phyloP scores from a whole-genome alignment of 2,329 filamentous ascomycete species.

The Calonectria montana region DNA sequence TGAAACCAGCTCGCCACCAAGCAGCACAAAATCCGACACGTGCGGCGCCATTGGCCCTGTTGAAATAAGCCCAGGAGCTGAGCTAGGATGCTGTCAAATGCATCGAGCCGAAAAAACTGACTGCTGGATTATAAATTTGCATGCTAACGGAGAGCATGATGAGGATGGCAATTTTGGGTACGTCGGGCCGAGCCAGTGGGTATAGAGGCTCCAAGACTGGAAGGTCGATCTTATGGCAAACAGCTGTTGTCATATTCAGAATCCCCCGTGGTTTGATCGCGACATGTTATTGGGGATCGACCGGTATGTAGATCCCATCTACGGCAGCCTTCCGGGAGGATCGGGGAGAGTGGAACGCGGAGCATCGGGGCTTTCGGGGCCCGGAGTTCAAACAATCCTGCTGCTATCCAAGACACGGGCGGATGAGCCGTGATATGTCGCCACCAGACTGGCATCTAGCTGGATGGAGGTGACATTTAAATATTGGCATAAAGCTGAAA shows the following conservation, averaged over 20 bases:
- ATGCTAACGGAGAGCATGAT: background rate
- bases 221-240: background rate
- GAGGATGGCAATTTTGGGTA: conserved; percentile 4
- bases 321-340: background rate
- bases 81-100: background rate
- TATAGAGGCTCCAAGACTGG: background rate
- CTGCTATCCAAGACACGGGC: background rate
- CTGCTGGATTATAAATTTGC: background rate
- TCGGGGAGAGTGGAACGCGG: background rate
- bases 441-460: background rate
- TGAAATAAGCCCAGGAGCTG: conserved; percentile 16
- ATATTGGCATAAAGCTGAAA: background rate
- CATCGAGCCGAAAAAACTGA: background rate
- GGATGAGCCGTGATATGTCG: background rate
- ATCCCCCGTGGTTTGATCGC: background rate
- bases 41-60: conserved; percentile 29
- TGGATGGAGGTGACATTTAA: background rate
- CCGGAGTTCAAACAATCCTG: background rate
- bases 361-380: background rate
- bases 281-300: background rate
- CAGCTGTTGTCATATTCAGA: background rate
- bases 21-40: conserved; percentile 28
- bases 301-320: background rate
- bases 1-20: conserved; percentile 33
- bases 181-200: conserved; percentile 17